Evolutionary conservation across 2,329 filamentous ascomycete species (phyloP), one percentile per base, ranked within the genome.

Genomic region (Calonectria fujianensis): DNA sequence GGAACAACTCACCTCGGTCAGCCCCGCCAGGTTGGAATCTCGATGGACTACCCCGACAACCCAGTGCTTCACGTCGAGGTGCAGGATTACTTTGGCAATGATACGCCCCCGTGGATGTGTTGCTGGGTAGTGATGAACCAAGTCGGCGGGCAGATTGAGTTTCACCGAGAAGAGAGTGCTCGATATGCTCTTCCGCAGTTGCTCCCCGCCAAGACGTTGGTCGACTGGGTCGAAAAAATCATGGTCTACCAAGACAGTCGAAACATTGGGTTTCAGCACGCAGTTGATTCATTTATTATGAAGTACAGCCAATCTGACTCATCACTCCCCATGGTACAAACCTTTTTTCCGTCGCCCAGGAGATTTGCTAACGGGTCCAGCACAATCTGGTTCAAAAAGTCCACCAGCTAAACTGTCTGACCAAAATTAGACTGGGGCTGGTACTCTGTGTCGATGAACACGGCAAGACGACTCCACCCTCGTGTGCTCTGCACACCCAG

Each of bases 111-210:
- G n/a, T 82, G 80, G 80, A 75, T 77, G n/a, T 81, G 80, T 52
- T 82, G 80, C 35, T 82, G 79, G 80, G 78, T 81, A 10, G 76
- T 82, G n/a, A 80, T 77, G 64, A 79, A 80, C 35, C 78, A 82
- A 41, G 75, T 80, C n/a, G 79, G 74, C 11, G 80, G 79, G 8
- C 76, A 77, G 48, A 78, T 82, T 41, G 80, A 82, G 61, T 78
- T 80, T 48, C 77, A 81, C 41, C 71, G 75, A 24, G 80, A 82
- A 41, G 76, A 82, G 50, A 82, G 80, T 45, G 80, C 77, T 24
- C 74, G 79, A 31, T 82, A 82, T 74, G 80, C 80, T 32, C 75
- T 82, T 1, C 75, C 77, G 1, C 77, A 76, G n/a, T 73, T 82
- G 45, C 78, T 79, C 24, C 77, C 77, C 8, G 65, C 80, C 7